Base-by-base conservation (phyloP, 331 rosid genomes). In the Pyrus hybrid region DNA sequence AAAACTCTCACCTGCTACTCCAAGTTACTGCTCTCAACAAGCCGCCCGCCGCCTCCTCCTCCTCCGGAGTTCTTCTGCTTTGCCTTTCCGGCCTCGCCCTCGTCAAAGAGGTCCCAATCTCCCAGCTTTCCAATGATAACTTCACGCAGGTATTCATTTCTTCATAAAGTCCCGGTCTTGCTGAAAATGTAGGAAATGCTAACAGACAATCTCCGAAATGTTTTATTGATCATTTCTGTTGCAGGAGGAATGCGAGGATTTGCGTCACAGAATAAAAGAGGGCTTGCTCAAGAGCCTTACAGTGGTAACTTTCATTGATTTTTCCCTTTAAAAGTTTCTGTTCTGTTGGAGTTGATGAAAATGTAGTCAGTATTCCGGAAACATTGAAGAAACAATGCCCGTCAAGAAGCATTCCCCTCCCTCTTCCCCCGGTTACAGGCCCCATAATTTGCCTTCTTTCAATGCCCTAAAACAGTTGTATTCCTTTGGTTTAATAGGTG, bases 101-200 rank as follows among this genome's bases (percentile, higher is more conserved):
- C 69, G 63, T 86, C 47, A 84, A 84, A 69, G 88, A 91, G 70
- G 70, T 87, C 72, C 80, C 63, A 65, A 67, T 89, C 62, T 77
- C 73, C 73, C 77, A 73, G 91, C 94, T 93, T 64, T 90, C 94
- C 2, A 96, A 93, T 71, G 95, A 89, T 37, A 81, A 89, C 78
- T 79, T 93, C 83, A 75, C 94, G 25, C 84, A 80, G 92, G 98
- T 93, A 28, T n/a, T 18, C 21, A 53, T 17, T 49, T 13, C 28
- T 60, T 60, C 64, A 23, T 60, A 25, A 60, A 22, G 28, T 23
- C 17, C 64, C 64, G 12, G 3, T 60, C 21, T 53, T 53, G 49
- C 49, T 12, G 16, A 43, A 43, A 43, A 43, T 43, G 49, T 43
- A 43, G 49, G 16, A 43, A 43, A 43, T 10, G 49, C 49, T 43